Evolutionary conservation across 1,284 basidiomycete genomes (phyloP), one percentile per base, ranked within the genome.

Genomic region (Pseudozyma sp.): DNA sequence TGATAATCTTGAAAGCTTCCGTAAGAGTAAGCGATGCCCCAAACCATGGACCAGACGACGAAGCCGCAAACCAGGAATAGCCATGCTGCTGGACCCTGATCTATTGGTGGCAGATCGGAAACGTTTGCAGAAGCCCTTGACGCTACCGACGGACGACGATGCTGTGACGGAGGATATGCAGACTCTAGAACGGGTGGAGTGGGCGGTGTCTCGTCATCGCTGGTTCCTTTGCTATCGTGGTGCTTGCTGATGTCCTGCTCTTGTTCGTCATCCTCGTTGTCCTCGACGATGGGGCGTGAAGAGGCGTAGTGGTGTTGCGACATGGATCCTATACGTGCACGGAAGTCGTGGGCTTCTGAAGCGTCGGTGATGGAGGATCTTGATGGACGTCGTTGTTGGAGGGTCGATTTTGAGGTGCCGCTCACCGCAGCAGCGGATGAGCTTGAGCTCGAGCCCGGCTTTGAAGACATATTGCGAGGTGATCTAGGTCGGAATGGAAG

Each of bases 1-100:
- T 81, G 81, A 56, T 79, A 84, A 43, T 78, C 72, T 39, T 82
- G 80, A 40, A 77, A 83, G 52, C 70, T 61, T 34, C 82, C 81
- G 51, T 77, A 83, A 2, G 77, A 65, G 59, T 78, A 73, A 34
- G 66, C 57, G 36, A 63, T 47, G 10, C 76, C 76, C 73, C 73
- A 76, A 11, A 72, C 69, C 60, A 76, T 70, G 44, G 70, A 57
- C 62, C 66, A 67, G 34, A 71, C 60, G 16, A 58, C 42, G 36
- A 67, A 71, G 3, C 57, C 56, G 16, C 55, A 58, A 9, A 39
- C 34, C 2, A 76, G 14, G 36, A 76, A 76, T 6, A 54, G 50
- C 54, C 59, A 70, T 25, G 68, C 68, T 40, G 65, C 65, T 16
- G 59, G 12, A 31, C 65, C 59, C 5, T 42, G 19, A 51, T 68